These are phyloP conservation scores for Penicillium nucicola DNA, from an alignment of 495 filamentous ascomycete species.

Conservation along the genomic window DNA sequence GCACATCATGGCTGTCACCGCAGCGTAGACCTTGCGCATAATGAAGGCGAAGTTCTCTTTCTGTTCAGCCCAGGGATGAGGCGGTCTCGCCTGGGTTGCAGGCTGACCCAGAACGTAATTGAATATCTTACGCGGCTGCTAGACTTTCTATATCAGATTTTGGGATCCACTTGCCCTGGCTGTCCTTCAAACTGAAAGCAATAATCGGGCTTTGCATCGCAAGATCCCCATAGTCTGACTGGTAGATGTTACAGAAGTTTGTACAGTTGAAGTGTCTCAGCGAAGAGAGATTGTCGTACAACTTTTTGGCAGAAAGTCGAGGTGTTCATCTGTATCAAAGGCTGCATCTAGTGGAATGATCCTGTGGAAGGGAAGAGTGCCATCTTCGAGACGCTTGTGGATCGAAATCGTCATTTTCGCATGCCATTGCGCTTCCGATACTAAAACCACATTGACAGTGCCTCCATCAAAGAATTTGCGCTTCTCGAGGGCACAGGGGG, in stretches of 20 bases:
- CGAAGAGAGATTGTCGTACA: constrained; percentile 55
- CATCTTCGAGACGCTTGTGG: constrained; percentile 83
- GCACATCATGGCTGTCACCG: constrained; percentile 76
- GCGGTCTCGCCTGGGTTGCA: constrained; percentile 92
- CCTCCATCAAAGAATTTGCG: constrained; percentile 89
- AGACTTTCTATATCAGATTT: constrained; percentile 83
- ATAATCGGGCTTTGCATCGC: constrained; percentile 72
- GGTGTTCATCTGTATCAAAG: constrained; percentile 60
- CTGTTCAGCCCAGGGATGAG: constrained; percentile 59
- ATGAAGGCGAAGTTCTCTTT: constrained; percentile 76
- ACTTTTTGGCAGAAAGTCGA: constrained; percentile 58
- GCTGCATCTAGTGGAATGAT: constrained; percentile 79
- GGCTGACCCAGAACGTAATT: constrained; percentile 79
- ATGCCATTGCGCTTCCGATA: constrained; percentile 54
- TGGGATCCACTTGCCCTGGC: constrained; percentile 67
- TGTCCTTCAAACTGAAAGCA: constrained; percentile 76
- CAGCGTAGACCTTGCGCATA: constrained; percentile 78
- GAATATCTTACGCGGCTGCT: constrained; percentile 71
- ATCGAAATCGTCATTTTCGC: constrained; percentile 64
- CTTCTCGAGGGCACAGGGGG: constrained; percentile 57
- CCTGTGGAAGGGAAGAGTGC: constrained; percentile 82
- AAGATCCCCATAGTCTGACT: constrained; percentile 40
- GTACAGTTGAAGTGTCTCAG: constrained; percentile 67
- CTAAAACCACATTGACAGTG: constrained; percentile 77
- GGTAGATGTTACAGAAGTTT: constrained; percentile 66